phyloP scores from a whole-genome alignment of 345 rosid genomes.

The Salix viminalis region DNA sequence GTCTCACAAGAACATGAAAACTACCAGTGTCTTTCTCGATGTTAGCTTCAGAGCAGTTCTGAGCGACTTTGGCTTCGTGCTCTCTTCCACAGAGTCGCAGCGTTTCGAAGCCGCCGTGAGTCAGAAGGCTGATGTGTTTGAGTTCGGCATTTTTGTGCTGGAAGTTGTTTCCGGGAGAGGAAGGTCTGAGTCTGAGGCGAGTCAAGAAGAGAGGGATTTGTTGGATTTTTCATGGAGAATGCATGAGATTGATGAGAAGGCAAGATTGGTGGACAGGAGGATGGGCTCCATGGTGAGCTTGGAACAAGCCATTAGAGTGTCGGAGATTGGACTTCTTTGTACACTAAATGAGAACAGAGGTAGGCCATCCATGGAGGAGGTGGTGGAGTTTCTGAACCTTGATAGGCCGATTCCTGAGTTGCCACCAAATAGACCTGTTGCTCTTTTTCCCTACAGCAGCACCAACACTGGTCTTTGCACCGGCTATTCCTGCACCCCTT shows the following conservation, averaged over 20 bases:
- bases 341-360: constrained; percentile 45
- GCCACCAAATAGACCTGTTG: constrained; percentile 33
- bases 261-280: constrained; percentile 37
- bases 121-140: constrained; percentile 41
- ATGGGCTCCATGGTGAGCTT: constrained; percentile 44
- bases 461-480: constrained; percentile 28
- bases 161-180: constrained; percentile 48
- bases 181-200: constrained; percentile 23
- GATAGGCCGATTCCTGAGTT: constrained; percentile 32
- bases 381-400: constrained; percentile 27
- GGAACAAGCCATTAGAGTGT: constrained; percentile 37
- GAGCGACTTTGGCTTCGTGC: constrained; percentile 49
- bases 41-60: constrained; percentile 46
- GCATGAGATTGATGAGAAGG: constrained; percentile 40
- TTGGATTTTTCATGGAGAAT: constrained; percentile 44
- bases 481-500: constrained; percentile 36
- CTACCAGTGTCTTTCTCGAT: constrained; percentile 40
- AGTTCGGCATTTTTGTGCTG: constrained; percentile 41
- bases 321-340: constrained; percentile 41
- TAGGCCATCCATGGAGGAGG: constrained; percentile 40
- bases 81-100: constrained; percentile 25
- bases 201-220: constrained; percentile 37
- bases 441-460: constrained; percentile 46
- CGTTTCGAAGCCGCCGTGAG: constrained; percentile 39
- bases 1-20: constrained; percentile 52